Base-by-base conservation (phyloP, 169 alveolate species). In the Plasmodium knowlesi region DNA sequence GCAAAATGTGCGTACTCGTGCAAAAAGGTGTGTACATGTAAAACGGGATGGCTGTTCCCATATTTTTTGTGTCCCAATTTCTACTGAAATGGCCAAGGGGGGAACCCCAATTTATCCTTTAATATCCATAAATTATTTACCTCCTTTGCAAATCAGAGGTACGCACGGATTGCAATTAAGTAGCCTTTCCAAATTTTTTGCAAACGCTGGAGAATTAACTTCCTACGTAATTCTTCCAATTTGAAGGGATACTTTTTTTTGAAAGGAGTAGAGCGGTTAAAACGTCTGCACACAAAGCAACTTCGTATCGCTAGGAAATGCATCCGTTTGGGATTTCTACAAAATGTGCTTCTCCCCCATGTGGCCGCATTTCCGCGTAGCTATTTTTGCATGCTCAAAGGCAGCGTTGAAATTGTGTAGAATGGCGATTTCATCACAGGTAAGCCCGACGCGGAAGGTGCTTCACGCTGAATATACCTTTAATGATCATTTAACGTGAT, bases 1-100 rank as follows among this genome's bases (percentile, higher is more conserved):
- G n/a, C 28, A 81, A 81, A 25, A 80, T 81, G 79, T 81, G 89
- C 71, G 37, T 50, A 39, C 61, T 54, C 73, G 89, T 81, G 89
- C 89, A 53, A 30, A 32, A 46, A 78, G 41, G 73, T 37, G 30
- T 39, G 39, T 32, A 30, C 41, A 79, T 79, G 12, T 39, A 16
- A n/a, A 79, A 5, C 6, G 39, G 22, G 28, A 79, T 78, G 25
- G 22, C 25, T 78, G 70, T 10, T 78, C 71, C 8, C 50, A 39
- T 39, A 5, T 19, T 39, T n/a, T 19, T 19, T 78, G n/a, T 34
- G 53, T 39, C 30, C 41, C 43, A 16, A 78, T 78, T 78, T 78
- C 84, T 78, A 78, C 28, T 78, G 16, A 37, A 19, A 34, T 78
- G 50, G 61, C 54, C 70, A 19, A 78, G 43, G 30, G 30, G 30